Percentiles rank a stretch among this genome's conserved stretches.
These are phyloP conservation scores for Cercophora newfieldiana DNA, from an alignment of 495 filamentous ascomycete genomes.

Conservation along the genomic window DNA sequence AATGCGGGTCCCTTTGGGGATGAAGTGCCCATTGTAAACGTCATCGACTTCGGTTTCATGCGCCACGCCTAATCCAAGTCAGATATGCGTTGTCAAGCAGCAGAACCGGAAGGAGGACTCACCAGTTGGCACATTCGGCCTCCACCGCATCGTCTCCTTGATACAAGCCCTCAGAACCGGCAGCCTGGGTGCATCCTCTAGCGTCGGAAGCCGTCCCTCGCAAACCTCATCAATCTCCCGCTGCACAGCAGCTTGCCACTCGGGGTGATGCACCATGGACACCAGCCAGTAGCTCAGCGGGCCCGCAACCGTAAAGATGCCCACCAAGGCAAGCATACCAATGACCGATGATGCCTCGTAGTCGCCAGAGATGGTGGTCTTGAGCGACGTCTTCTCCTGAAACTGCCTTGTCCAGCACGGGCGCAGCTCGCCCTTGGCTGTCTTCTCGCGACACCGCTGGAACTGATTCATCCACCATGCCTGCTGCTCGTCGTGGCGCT, in stretches of 20 bases:
- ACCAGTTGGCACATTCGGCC: conserved; percentile 49
- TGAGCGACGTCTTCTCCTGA: conserved; percentile 37
- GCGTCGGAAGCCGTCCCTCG: conserved; percentile 38
- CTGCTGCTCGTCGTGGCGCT: conserved; percentile 43
- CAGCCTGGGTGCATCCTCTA: conserved; percentile 43
- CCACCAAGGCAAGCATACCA: conserved; percentile 45
- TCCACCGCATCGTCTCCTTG: conserved; percentile 52
- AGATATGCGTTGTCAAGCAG: not conserved
- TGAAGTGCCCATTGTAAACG: conserved; percentile 44
- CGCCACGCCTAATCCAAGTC: conserved; percentile 38
- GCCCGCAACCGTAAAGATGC: conserved; percentile 46
- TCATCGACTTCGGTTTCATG: conserved; percentile 44
- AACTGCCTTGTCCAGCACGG: conserved; percentile 41
- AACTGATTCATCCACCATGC: conserved; percentile 43
- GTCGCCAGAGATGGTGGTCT: conserved; percentile 39
- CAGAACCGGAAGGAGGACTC: not conserved
- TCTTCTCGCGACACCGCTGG: conserved; percentile 23
- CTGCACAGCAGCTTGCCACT: conserved; percentile 46
- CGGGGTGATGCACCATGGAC: conserved; percentile 42
- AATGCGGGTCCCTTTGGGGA: conserved; percentile 48
- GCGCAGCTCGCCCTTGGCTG: conserved; percentile 30
- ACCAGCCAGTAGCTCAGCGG: conserved; percentile 45
- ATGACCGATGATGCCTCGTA: conserved; percentile 42
- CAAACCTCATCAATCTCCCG: conserved; percentile 56
- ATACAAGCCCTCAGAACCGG: conserved; percentile 55